Conservation (phyloP, 169 alveolate species). For the Eimeria acervulina region DNA sequence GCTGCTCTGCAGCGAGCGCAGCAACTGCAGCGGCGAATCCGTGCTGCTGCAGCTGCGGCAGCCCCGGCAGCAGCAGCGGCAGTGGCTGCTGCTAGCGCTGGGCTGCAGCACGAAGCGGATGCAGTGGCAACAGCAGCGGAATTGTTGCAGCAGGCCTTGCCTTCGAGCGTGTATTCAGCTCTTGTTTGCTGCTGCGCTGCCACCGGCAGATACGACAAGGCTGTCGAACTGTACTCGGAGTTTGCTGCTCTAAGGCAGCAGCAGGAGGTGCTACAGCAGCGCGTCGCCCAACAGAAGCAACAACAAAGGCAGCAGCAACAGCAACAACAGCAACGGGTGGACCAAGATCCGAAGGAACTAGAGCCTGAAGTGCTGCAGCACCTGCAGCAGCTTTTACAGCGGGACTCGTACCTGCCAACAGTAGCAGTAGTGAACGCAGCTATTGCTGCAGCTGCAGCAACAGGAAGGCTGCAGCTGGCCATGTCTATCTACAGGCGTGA, state of each 20-base stretch:
- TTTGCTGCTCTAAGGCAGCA: slow-evolving; percentile 19
- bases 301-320: slow-evolving; percentile 15
- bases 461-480: slow-evolving; percentile 74
- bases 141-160: slow-evolving; percentile 63
- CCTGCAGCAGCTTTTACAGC: slow-evolving; percentile 76
- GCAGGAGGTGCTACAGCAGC: slow-evolving; percentile 72
- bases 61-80: slow-evolving; percentile 74
- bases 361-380: slow-evolving; percentile 72
- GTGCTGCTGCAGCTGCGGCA: slow-evolving; percentile 71
- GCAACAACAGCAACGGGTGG: slow-evolving; percentile 42
- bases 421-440: slow-evolving; percentile 61
- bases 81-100: slow-evolving; percentile 50
- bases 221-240: slow-evolving; percentile 53
- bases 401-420: slow-evolving; percentile 57
- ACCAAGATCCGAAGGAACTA: slow-evolving; percentile 39
- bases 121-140: slow-evolving; percentile 56
- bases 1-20: slow-evolving; percentile 73
- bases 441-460: slow-evolving; percentile 71
- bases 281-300: slow-evolving; percentile 41
- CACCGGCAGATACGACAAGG: slow-evolving; percentile 68
- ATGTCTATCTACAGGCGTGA: slow-evolving; percentile 62
- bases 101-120: slow-evolving; percentile 34
- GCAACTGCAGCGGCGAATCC: slow-evolving; percentile 73
- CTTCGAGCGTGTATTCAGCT: slow-evolving; percentile 53
- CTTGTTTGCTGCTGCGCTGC: slow-evolving; percentile 65